These are phyloP conservation scores for Verticillium tricorpus DNA, from an alignment of 2,329 filamentous ascomycete species.

Conservation along the genomic window DNA sequence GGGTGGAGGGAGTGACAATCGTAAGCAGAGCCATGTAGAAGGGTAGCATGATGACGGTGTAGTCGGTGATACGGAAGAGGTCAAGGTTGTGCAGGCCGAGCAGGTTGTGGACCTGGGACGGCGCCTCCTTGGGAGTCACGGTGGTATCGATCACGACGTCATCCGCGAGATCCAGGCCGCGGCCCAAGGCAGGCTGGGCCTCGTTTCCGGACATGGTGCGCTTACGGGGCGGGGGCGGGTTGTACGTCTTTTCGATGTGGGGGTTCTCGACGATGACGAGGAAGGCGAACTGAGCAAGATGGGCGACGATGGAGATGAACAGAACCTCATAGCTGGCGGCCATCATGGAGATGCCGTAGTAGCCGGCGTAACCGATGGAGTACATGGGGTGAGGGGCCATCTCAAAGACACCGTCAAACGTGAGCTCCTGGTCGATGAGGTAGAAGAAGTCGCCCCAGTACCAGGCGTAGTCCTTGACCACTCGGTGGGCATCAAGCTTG, in stretches of 20 bases:
- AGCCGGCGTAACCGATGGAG: constrained; percentile 94
- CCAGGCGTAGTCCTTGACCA: constrained; percentile 99
- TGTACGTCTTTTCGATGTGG: constrained; percentile 97
- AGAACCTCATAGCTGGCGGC: constrained; percentile 96
- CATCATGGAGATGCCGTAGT: constrained; percentile 98
- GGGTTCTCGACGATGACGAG: constrained; percentile 90
- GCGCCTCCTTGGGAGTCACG: constrained; percentile 32
- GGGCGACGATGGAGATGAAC: constrained; percentile 92
- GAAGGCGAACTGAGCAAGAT: constrained; percentile 92
- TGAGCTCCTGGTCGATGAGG: constrained; percentile 94
- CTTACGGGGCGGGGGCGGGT: constrained; percentile 74
- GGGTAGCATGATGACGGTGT: constrained; percentile 71
- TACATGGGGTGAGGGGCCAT: constrained; percentile 99
- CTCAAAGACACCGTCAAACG: constrained; percentile 97
- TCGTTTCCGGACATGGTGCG: constrained; percentile 32
- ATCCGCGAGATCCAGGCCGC: constrained; percentile 8
- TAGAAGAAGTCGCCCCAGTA: constrained; percentile 99
- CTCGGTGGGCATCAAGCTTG: constrained; percentile 93
- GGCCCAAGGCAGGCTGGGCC: constrained; percentile 13
- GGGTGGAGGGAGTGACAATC: constrained; percentile 71
- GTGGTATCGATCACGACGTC: constrained; percentile 13
- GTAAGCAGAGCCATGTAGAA: constrained; percentile 72
- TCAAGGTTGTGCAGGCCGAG: constrained; percentile 82
- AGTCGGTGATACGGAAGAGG: constrained; percentile 81
- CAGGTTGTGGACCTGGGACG: constrained; percentile 73